Percentiles rank a stretch among this genome's conserved stretches.
phyloP scores from a whole-genome alignment of 352 stramenopile species.

The Phytophthora fragariaefolia region DNA sequence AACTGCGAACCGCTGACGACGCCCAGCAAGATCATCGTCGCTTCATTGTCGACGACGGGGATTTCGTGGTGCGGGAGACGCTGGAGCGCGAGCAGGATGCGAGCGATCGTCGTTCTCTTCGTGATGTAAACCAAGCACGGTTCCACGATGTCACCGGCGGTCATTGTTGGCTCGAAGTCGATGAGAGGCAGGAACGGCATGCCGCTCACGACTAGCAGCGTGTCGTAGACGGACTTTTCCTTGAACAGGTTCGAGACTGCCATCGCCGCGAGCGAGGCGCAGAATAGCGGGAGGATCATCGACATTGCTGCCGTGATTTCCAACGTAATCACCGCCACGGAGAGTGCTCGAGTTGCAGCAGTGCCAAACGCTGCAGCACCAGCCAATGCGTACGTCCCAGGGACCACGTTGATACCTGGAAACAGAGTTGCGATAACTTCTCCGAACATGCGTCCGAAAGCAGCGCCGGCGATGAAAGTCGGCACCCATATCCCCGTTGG shows the following conservation, averaged over 20 bases:
- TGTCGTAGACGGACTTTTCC: slow-evolving; percentile 87
- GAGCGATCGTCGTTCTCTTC: slow-evolving; percentile 73
- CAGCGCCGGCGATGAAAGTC: slow-evolving; percentile 85
- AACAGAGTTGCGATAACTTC: slow-evolving; percentile 56
- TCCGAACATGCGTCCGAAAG: slow-evolving; percentile 82
- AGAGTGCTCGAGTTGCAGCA: slow-evolving; percentile 79
- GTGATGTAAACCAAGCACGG: slow-evolving; percentile 73
- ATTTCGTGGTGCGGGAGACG: slow-evolving; percentile 76
- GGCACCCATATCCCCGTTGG: slow-evolving; percentile 87
- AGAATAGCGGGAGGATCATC: slow-evolving; percentile 86
- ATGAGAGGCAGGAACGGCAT: slow-evolving; percentile 88
- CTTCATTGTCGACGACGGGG: slow-evolving; percentile 73
- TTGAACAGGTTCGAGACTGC: slow-evolving; percentile 66
- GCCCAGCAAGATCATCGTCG: slow-evolving; percentile 70
- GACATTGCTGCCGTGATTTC: slow-evolving; percentile 87
- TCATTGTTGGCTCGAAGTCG: slow-evolving; percentile 67
- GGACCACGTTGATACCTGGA: slow-evolving; percentile 32
- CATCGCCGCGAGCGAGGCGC: slow-evolving; percentile 70
- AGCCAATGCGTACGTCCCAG: slow-evolving; percentile 80
- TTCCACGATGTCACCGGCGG: slow-evolving; percentile 76
- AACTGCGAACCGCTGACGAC: slow-evolving; percentile 67
- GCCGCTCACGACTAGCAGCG: slow-evolving; percentile 70
- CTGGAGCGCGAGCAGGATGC: slow-evolving; percentile 77
- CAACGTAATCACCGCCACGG: slow-evolving; percentile 86
- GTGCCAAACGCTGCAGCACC: slow-evolving; percentile 77